These are phyloP conservation scores for Phytophthora pisi DNA, from an alignment of 352 stramenopile species.

Conservation along the genomic window DNA sequence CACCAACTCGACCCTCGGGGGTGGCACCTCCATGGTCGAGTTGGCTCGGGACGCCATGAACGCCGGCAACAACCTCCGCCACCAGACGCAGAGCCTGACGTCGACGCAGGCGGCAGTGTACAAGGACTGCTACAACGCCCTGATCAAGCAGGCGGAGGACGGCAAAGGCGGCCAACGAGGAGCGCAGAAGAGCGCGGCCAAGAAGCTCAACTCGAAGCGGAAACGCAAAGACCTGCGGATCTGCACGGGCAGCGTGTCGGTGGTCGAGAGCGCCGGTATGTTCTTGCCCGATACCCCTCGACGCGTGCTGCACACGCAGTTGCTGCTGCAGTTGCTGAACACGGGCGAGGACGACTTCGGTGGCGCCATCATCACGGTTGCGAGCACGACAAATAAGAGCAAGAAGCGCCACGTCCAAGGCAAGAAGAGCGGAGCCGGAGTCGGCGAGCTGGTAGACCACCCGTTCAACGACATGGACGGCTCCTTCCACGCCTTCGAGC, in stretches of 20 bases:
- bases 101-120: constrained; percentile 70
- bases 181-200: constrained; percentile 32
- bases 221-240: constrained; percentile 88
- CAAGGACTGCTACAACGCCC: constrained; percentile 77
- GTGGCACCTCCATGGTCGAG: constrained; percentile 29
- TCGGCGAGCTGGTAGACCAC: constrained; percentile 25
- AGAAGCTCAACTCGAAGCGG: constrained; percentile 75
- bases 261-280: constrained; percentile 60
- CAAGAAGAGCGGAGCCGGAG: constrained; percentile 29
- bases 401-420: constrained; percentile 58
- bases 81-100: constrained; percentile 53
- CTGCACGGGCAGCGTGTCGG: constrained; percentile 50
- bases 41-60: constrained; percentile 40
- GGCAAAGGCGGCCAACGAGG: constrained; percentile 19
- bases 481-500: constrained; percentile 78
- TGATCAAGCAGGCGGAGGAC: constrained; percentile 68
- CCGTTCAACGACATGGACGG: constrained; percentile 64
- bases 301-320: constrained; percentile 77
- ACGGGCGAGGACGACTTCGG: constrained; percentile 51
- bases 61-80: constrained; percentile 36
- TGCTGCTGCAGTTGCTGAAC: constrained; percentile 79
- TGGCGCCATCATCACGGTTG: constrained; percentile 31
- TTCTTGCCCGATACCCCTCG: constrained; percentile 80
- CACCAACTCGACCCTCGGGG: constrained; percentile 31
- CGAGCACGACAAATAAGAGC: constrained; percentile 52